Evolutionary conservation across 208 protist genomes (phyloP), one percentile per base, ranked within the genome.

Genomic region (Leishmania lainsoni): DNA sequence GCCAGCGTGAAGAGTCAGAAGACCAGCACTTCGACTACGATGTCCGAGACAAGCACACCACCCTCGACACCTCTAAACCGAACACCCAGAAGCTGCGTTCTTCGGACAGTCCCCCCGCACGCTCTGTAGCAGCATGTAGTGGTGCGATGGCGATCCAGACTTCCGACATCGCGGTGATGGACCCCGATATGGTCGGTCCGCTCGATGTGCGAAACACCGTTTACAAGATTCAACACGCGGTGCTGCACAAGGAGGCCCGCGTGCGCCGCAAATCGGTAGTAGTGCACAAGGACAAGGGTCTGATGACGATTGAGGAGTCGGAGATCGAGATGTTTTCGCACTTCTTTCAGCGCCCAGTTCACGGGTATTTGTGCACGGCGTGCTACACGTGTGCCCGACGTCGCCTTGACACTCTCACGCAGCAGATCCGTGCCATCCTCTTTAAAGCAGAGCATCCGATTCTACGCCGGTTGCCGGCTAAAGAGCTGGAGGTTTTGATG

Each of bases 271-370:
- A 84, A 68, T 63, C 83, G 1, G 81, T 83, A 0, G 87, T 78
- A 16, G 79, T 91, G 66, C 90, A 94, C 86, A 87, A 85, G 58
- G 93, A 97, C 80, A 89, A 90, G 73, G 93, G 93, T 3, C 81
- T 97, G 59, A 93, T 89, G 83, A 94, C 88, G 78, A 94, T 97
- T 52, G 92, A 97, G 26, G 93, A 97, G 59, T 83, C 89, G 26
- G 91, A 97, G 79, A 92, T 97, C 51, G 93, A 95, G 42, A 93
- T 90, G 74, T 97, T 95, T 79, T 90, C 91, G 9, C 79, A 86
- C 76, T 95, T 97, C 81, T 97, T 97, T 69, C 90, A 91, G 77
- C 87, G 92, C 3, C 91, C 93, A 5, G 85, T 97, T 45, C 91
- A 93, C 65, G 93, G 93, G 35, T 97, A 94, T 65, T 83, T 97